These are phyloP conservation scores for Evansstolkia leycettana DNA, from an alignment of 495 filamentous ascomycete species.

Conservation along the genomic window DNA sequence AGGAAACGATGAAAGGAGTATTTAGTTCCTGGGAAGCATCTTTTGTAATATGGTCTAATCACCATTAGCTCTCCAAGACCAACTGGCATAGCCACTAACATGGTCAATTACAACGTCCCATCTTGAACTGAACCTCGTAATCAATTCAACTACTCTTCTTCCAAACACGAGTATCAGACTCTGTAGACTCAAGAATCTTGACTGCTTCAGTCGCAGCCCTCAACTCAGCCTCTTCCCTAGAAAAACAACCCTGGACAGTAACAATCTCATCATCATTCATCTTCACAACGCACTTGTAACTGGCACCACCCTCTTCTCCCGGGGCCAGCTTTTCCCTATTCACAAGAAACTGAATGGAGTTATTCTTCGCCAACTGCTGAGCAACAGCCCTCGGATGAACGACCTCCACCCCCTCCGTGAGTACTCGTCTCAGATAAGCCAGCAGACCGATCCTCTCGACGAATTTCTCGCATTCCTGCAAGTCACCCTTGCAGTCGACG, in stretches of 20 bases:
- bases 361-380: slow-evolving; percentile 38
- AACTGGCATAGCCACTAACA: no score
- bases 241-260: slow-evolving; percentile 8
- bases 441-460: slow-evolving; percentile 54
- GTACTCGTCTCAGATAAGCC: slow-evolving; percentile 44
- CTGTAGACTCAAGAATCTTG: no score
- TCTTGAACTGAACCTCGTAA: no score
- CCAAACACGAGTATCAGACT: no score
- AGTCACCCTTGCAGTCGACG: slow-evolving; percentile 56
- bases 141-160: no score
- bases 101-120: no score
- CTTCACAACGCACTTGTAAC: neutral
- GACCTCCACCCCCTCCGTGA: slow-evolving; percentile 46
- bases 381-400: slow-evolving; percentile 66
- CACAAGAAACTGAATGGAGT: slow-evolving; percentile 1
- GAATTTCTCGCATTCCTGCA: slow-evolving; percentile 43
- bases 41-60: no score
- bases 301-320: neutral
- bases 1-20: no score
- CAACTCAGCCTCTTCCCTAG: slow-evolving; percentile 18
- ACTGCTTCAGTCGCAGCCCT: slow-evolving; percentile 7
- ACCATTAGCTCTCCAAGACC: no score
- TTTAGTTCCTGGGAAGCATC: no score
- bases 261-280: slow-evolving; percentile 4
- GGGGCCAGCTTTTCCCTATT: slow-evolving; percentile 2